These are phyloP conservation scores for Melaleuca alternifolia DNA, from an alignment of 345 rosid genomes.

Conservation along the genomic window DNA sequence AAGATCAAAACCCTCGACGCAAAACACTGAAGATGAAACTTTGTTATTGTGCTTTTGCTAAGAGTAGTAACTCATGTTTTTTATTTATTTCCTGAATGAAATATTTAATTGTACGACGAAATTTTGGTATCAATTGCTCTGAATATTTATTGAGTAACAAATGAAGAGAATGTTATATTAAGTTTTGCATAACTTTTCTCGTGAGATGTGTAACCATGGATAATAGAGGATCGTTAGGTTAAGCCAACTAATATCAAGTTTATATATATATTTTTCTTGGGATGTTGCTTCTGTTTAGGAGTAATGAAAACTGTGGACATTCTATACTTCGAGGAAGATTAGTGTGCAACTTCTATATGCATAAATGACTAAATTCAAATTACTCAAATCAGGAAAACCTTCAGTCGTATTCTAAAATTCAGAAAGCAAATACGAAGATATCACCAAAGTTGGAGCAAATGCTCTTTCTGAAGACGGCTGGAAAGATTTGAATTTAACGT, in stretches of 20 bases:
- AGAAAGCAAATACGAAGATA: background rate
- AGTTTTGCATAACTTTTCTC: background rate
- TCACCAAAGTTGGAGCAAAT: background rate
- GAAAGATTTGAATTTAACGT: background rate
- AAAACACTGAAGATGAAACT: background rate
- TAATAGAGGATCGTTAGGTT: background rate
- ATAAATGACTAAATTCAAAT: background rate
- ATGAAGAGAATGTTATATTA: background rate
- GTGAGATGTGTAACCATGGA: background rate
- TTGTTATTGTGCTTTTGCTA: background rate
- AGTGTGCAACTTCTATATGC: background rate
- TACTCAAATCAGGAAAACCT: background rate
- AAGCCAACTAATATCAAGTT: background rate
- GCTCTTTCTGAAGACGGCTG: background rate
- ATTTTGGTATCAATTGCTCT: background rate
- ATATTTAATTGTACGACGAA: background rate
- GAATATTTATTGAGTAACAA: background rate
- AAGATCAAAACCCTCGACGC: background rate
- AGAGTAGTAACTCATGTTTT: background rate
- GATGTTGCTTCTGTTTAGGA: background rate
- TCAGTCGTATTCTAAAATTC: background rate
- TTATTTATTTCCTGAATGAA: background rate
- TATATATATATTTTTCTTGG: background rate
- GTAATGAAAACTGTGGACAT: background rate
- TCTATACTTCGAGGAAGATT: background rate